phyloP scores from a whole-genome alignment of 306 rosid genomes.

The Quillaja saponaria region DNA sequence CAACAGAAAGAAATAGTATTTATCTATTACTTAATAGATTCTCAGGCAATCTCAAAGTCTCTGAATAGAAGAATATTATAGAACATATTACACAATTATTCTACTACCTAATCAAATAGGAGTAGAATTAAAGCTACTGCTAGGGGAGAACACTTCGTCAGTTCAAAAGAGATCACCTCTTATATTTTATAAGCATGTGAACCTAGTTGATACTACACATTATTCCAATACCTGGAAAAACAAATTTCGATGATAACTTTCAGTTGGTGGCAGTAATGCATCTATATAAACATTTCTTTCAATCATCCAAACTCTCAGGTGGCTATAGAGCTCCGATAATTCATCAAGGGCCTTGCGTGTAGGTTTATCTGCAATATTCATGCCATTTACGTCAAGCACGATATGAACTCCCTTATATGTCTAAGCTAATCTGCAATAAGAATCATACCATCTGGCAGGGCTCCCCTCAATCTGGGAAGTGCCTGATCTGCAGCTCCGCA shows the following conservation, averaged over 20 bases:
- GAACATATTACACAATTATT: too few relatives aligned
- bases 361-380: constrained; percentile 65
- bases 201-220: constrained; percentile 16
- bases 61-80: too few relatives aligned
- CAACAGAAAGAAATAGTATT: constrained; percentile 10
- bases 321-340: constrained; percentile 69
- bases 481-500: constrained; percentile 86
- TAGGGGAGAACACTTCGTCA: too few relatives aligned
- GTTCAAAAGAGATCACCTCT: too few relatives aligned
- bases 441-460: constrained; percentile 69
- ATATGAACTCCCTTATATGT: constrained; percentile 18
- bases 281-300: constrained; percentile 70
- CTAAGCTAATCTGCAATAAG: constrained; percentile 18
- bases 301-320: constrained; percentile 83
- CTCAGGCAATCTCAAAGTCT: too few relatives aligned
- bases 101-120: too few relatives aligned
- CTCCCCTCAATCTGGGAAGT: constrained; percentile 94
- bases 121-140: too few relatives aligned
- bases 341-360: constrained; percentile 88
- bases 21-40: too few relatives aligned
- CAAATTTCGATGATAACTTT: constrained; percentile 76
- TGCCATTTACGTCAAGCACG: constrained; percentile 27
- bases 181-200: too few relatives aligned
- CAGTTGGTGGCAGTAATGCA: constrained; percentile 85
- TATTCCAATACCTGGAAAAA: constrained; percentile 75